These are phyloP conservation scores for Fraxinus pennsylvanica DNA, from an alignment of 257 asterid genomes.

Conservation along the genomic window DNA sequence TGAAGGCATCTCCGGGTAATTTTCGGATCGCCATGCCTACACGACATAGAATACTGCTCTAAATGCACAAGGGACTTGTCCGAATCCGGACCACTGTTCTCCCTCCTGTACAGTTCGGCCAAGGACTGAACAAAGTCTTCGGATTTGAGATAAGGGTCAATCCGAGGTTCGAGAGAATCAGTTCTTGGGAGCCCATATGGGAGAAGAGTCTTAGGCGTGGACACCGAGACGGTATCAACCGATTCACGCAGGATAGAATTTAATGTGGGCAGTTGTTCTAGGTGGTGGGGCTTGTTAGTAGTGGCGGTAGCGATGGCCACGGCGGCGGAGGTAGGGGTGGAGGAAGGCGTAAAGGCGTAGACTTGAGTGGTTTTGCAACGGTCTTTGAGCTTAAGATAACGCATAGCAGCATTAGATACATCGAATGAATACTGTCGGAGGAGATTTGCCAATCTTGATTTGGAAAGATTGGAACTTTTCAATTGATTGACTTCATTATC, in stretches of 20 bases:
- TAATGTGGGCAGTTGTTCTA: conserved; percentile 36
- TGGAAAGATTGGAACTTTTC: conserved; percentile 12
- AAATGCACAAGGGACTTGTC: conserved; percentile 37
- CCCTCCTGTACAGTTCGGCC: conserved; percentile 35
- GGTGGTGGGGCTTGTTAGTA: conserved; percentile 19
- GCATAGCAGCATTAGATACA: conserved; percentile 33
- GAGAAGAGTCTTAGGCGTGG: conserved; percentile 35
- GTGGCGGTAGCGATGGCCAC: conserved; percentile 15
- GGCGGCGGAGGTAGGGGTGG: conserved; percentile 1
- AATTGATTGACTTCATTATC: conserved; percentile 35
- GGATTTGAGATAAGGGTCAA: conserved; percentile 47
- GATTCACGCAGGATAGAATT: conserved; percentile 42
- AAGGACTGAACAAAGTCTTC: conserved; percentile 49
- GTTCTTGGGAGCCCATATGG: conserved; percentile 49
- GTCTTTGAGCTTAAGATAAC: conserved; percentile 50
- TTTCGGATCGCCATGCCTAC: conserved; percentile 51
- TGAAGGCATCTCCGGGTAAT: conserved; percentile 49
- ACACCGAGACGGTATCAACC: conserved; percentile 24
- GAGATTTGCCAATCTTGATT: conserved; percentile 54
- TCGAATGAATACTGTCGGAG: conserved; percentile 39
- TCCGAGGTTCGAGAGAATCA: conserved; percentile 42
- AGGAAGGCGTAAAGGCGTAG: conserved; percentile 49
- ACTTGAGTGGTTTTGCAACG: conserved; percentile 55
- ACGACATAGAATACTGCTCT: conserved; percentile 42
- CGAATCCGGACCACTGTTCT: conserved; percentile 25